Conservation (phyloP, 1,284 basidiomycete species). For the Amylostereum chailletii region DNA sequence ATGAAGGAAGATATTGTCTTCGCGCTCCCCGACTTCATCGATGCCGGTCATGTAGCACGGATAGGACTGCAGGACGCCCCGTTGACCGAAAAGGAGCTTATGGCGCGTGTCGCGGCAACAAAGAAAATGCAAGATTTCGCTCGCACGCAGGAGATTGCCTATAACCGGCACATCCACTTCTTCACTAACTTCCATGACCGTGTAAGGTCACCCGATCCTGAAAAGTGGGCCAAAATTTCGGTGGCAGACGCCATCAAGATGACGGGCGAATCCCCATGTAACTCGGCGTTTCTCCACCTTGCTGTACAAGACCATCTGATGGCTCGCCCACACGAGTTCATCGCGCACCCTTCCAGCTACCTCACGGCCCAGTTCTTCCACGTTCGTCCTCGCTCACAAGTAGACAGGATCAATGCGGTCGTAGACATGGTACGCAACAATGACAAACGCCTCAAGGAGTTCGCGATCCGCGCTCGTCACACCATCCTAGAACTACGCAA, state of each 20-base stretch:
- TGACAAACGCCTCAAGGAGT: constrained; percentile 39
- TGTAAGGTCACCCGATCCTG: constrained; percentile 35
- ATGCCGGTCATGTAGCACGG: constrained; percentile 34
- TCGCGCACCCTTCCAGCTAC: constrained; percentile 51
- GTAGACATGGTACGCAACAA: constrained; percentile 38
- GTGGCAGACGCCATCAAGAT: constrained; percentile 39
- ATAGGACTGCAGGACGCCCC: constrained; percentile 32
- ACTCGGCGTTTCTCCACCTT: constrained; percentile 34
- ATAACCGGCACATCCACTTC: constrained; percentile 23
- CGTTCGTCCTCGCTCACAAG: constrained; percentile 60
- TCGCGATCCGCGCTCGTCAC: constrained; percentile 46
- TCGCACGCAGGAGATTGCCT: constrained; percentile 30
- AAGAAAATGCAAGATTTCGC: constrained; percentile 44
- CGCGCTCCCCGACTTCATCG: constrained; percentile 43
- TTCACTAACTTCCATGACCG: constrained; percentile 33
- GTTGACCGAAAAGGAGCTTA: constrained; percentile 25
- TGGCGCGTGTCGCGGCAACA: constrained; percentile 52
- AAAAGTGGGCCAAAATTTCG: constrained; percentile 44
- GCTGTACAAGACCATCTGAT: constrained; percentile 76
- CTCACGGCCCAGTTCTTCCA: constrained; percentile 51
- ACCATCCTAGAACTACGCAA: constrained; percentile 31
- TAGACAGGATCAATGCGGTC: constrained; percentile 49
- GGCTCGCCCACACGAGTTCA: constrained; percentile 51
- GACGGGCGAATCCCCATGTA: constrained; percentile 24
- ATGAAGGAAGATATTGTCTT: constrained; percentile 61